Evolutionary conservation across 2,329 filamentous ascomycete genomes (phyloP), one percentile per base, ranked within the genome.

Genomic region (Incumbomyces lentus): DNA sequence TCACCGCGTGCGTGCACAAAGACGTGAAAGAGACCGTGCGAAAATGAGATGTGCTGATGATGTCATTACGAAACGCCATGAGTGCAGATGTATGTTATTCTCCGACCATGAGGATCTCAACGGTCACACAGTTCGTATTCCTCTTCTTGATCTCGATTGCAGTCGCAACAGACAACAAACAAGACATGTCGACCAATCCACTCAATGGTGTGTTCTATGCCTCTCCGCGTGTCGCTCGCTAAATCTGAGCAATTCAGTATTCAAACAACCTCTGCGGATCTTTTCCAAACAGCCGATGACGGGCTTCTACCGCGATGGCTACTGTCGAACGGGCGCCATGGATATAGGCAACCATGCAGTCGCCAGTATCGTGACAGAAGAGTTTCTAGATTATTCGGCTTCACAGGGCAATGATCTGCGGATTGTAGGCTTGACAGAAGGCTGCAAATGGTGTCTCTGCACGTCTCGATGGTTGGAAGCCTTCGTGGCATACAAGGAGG

Each of bases 401-500:
- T 66, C 68, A 4, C 69, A 72, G 33, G 78, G 78, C 33, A 82
- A 82, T 56, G 74, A 82, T 55, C 65, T 82, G 32, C 70, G 76
- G n/a, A 55, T 60, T 2, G 68, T 69, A 26, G 78, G 78, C 2
- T 66, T 81, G 46, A 74, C 66, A 16, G 73, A 66, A 7, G 78
- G 79, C 6, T 80, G 76, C 56, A 76, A 75, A 59, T 82, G 78
- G 76, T 82, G 78, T 61, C 62, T 82, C 4, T 82, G 79, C 56
- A 78, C 76, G 2, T 66, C 62, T 11, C 62, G 77, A 40, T 81
- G 76, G 76, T 71, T 73, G 53, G 76, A 82, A 58, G 78, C 77
- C 1, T 73, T 77, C 50, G 64, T 74, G 44, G 76, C 76, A 1
- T 65, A 72, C 52, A 70, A 65, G 39, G 64, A 64, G 8, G 70